Conservation (phyloP, 805 yeast species). For the Yamadazyma philogaea region DNA sequence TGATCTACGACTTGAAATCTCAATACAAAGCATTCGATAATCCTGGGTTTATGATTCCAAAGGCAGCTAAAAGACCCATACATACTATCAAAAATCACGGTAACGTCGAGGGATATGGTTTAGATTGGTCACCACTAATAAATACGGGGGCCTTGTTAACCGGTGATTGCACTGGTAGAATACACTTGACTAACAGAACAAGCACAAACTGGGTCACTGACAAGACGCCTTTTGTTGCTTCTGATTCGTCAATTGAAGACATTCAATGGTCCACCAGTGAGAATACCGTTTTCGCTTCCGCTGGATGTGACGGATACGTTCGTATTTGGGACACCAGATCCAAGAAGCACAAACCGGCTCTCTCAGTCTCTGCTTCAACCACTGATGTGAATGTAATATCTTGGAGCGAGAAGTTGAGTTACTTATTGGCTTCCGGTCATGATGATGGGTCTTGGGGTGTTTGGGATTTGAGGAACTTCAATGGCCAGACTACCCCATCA, state of each 20-base stretch:
- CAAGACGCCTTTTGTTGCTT: constrained; percentile 68
- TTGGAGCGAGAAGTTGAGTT: constrained; percentile 87
- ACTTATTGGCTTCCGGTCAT: constrained; percentile 90
- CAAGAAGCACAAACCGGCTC: constrained; percentile 85
- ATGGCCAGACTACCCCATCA: constrained; percentile 50
- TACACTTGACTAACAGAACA: constrained; percentile 74
- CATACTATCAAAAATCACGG: constrained; percentile 86
- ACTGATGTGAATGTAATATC: constrained; percentile 92
- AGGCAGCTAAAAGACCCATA: constrained; percentile 70
- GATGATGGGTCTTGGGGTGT: constrained; percentile 98
- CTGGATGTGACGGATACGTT: constrained; percentile 86
- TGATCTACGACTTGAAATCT: constrained; percentile 74
- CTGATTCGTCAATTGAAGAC: constrained; percentile 84
- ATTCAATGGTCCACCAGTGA: constrained; percentile 95
- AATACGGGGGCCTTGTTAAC: constrained; percentile 77
- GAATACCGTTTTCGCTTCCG: constrained; percentile 91
- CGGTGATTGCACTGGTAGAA: constrained; percentile 86
- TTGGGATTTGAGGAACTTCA: constrained; percentile 92
- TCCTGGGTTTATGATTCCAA: constrained; percentile 82
- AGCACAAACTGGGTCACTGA: constrained; percentile 83
- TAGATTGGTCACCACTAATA: constrained; percentile 92
- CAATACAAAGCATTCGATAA: constrained; percentile 81
- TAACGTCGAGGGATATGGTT: constrained; percentile 93
- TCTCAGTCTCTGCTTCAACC: constrained; percentile 74
- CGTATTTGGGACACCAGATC: constrained; percentile 97